Evolutionary conservation across 2,329 filamentous ascomycete species (phyloP).

Genomic region (Alternaria viburni): DNA sequence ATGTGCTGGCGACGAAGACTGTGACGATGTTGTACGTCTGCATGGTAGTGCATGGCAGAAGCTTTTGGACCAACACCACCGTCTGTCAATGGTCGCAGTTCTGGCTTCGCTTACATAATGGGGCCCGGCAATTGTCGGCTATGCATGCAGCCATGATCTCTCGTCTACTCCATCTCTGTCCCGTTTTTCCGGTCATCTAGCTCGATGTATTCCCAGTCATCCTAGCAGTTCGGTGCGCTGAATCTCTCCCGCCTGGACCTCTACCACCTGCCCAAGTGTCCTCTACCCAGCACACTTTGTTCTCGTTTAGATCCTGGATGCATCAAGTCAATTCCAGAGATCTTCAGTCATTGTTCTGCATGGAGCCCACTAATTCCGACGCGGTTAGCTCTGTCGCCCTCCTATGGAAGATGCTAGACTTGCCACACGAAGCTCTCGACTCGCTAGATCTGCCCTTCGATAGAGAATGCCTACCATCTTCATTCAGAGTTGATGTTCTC

Average conservation of each 20-base stretch:
- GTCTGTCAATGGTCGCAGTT: neutral
- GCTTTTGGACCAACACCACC: neutral
- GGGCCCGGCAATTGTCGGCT: neutral
- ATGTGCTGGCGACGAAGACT: neutral
- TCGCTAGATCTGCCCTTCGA: slow-evolving; percentile 28
- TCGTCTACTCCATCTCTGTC: neutral
- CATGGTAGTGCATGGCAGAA: neutral
- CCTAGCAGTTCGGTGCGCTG: neutral
- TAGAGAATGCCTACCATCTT: slow-evolving; percentile 53
- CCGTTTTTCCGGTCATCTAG: neutral
- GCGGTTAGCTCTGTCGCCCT: slow-evolving; percentile 34
- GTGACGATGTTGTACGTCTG: neutral
- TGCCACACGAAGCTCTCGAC: slow-evolving; percentile 30
- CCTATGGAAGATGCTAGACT: slow-evolving; percentile 35
- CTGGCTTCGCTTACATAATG: neutral
- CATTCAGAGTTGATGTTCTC: slow-evolving; percentile 61
- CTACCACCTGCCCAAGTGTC: neutral
- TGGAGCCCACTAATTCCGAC: slow-evolving; percentile 32
- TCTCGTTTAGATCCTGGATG: neutral
- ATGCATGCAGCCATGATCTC: neutral
- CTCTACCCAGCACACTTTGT: neutral
- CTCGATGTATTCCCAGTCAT: neutral
- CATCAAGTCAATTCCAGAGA: neutral
- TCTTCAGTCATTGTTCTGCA: neutral
- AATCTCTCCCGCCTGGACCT: neutral